phyloP scores from a whole-genome alignment of 2,329 filamentous ascomycete species.

The Colletotrichum costaricense region DNA sequence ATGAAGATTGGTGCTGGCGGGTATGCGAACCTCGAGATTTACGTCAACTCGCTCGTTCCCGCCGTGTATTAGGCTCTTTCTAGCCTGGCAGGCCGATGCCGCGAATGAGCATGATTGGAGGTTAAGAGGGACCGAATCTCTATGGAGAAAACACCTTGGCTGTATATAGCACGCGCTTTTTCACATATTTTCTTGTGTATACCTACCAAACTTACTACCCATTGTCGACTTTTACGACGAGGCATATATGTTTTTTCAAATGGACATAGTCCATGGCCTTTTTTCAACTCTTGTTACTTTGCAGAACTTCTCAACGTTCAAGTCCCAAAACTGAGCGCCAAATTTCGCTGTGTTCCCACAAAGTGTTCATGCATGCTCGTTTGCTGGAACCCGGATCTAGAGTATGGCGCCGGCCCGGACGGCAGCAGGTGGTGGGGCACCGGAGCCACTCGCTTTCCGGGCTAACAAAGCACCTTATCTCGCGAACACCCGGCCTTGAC shows the following conservation, averaged over 20 bases:
- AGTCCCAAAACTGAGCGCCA: too few relatives aligned
- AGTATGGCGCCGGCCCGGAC: too few relatives aligned
- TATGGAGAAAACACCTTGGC: not conserved
- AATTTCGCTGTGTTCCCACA: not conserved
- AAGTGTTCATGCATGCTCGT: not conserved
- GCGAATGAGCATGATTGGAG: not conserved
- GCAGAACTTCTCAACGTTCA: too few relatives aligned
- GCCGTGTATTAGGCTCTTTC: constrained; percentile 50
- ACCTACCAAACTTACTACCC: not conserved
- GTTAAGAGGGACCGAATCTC: not conserved
- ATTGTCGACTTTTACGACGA: constrained; percentile 1
- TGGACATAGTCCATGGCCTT: not conserved
- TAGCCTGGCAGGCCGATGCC: constrained; percentile 45
- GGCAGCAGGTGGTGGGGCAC: too few relatives aligned
- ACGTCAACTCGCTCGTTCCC: constrained; percentile 59
- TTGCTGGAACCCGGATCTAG: not conserved
- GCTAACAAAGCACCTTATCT: too few relatives aligned
- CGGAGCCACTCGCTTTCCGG: too few relatives aligned
- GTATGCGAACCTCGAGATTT: constrained; percentile 60
- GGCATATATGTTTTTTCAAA: constrained; percentile 1
- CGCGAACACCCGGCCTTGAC: too few relatives aligned
- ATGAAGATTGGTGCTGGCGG: constrained; percentile 54
- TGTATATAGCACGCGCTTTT: constrained; percentile 12
- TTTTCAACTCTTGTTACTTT: not conserved
- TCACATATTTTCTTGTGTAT: constrained; percentile 14